Evolutionary conservation across 1,284 basidiomycete genomes (phyloP).

Genomic region (Xerocomus nothofagi): DNA sequence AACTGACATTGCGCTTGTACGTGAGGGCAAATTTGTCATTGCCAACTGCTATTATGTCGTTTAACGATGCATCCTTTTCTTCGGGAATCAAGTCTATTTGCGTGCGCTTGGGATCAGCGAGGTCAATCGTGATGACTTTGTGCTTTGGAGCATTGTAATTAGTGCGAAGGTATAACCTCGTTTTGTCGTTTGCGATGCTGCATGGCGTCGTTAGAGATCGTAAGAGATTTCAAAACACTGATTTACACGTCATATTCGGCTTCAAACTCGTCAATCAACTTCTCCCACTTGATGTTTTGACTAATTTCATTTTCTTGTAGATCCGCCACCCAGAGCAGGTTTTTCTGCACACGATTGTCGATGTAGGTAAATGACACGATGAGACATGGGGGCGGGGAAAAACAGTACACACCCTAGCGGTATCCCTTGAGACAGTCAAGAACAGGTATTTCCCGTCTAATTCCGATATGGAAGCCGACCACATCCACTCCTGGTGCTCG

Average conservation of each 20-base stretch:
- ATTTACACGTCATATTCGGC: constrained; percentile 63
- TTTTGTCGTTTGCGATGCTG: constrained; percentile 69
- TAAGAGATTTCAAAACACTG: background rate
- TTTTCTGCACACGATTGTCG: constrained; percentile 50
- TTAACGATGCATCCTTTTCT: constrained; percentile 62
- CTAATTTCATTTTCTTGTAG: constrained; percentile 58
- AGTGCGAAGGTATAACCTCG: constrained; percentile 64
- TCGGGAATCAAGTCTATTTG: constrained; percentile 73
- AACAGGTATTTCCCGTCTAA: constrained; percentile 65
- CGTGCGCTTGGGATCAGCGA: constrained; percentile 49
- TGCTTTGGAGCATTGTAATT: constrained; percentile 67
- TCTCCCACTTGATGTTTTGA: constrained; percentile 67
- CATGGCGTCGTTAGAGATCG: background rate
- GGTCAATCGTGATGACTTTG: constrained; percentile 68
- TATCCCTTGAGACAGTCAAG: constrained; percentile 59
- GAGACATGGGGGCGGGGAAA: background rate
- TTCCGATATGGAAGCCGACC: constrained; percentile 53
- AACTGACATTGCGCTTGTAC: constrained; percentile 73
- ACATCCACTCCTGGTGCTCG: constrained; percentile 70
- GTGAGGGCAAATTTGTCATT: constrained; percentile 61
- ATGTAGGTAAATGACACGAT: background rate
- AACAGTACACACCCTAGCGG: constrained; percentile 53
- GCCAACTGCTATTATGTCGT: constrained; percentile 52
- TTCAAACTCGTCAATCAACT: constrained; percentile 64
- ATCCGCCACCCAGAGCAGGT: constrained; percentile 74